Conservation (phyloP, 2,329 filamentous ascomycete genomes). For the Alternaria sp. region DNA sequence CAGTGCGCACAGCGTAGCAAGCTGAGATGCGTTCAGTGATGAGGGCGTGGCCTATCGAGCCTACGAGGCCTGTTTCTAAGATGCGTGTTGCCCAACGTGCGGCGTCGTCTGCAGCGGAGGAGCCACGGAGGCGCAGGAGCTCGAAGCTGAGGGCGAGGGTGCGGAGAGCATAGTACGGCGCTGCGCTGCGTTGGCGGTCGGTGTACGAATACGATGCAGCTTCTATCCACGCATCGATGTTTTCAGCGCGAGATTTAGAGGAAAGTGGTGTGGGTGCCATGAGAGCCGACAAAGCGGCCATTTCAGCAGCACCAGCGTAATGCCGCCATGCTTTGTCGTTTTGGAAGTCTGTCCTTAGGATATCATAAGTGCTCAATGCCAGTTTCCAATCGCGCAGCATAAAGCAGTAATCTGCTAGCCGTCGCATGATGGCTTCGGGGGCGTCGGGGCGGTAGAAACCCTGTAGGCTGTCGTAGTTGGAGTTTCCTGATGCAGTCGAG, state of each 20-base stretch:
- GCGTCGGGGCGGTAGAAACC: slow-evolving; percentile 86
- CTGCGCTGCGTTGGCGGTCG: slow-evolving; percentile 71
- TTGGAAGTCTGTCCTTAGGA: slow-evolving; percentile 85
- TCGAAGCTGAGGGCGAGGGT: slow-evolving; percentile 79
- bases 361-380: slow-evolving; percentile 88
- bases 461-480: slow-evolving; percentile 77
- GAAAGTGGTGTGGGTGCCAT: slow-evolving; percentile 75
- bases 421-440: slow-evolving; percentile 89
- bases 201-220: slow-evolving; percentile 91
- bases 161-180: slow-evolving; percentile 80
- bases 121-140: slow-evolving; percentile 79
- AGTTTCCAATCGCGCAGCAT: slow-evolving; percentile 98
- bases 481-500: slow-evolving; percentile 58
- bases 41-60: slow-evolving; percentile 77
- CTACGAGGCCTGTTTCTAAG: slow-evolving; percentile 75
- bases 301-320: slow-evolving; percentile 92
- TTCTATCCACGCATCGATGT: slow-evolving; percentile 85
- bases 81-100: slow-evolving; percentile 83
- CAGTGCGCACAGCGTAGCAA: slow-evolving; percentile 78
- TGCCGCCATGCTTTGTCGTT: slow-evolving; percentile 98
- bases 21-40: slow-evolving; percentile 84
- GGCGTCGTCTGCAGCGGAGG: slow-evolving; percentile 82
- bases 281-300: slow-evolving; percentile 85
- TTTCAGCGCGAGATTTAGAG: slow-evolving; percentile 79
- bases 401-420: slow-evolving; percentile 92